Evolutionary conservation across 2,329 filamentous ascomycete genomes (phyloP).

Genomic region (Penicillium sp.): DNA sequence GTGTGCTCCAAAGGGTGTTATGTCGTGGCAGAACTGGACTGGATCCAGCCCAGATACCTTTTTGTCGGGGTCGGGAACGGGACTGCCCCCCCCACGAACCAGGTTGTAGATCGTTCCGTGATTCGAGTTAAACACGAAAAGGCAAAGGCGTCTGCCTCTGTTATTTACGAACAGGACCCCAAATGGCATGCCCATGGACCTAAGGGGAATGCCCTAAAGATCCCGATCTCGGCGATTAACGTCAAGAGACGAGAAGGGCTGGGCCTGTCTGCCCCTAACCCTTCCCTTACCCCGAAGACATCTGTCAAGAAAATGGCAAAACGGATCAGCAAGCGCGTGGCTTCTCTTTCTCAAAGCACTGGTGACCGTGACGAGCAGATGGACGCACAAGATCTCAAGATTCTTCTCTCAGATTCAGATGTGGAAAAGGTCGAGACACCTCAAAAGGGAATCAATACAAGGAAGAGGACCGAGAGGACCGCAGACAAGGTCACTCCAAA

Average conservation of each 20-base stretch:
- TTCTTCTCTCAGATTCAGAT: conserved; percentile 39
- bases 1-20: conserved; percentile 55
- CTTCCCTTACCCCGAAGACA: too few species aligned
- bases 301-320: not conserved
- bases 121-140: not conserved
- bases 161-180: conserved; percentile 31
- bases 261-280: too few species aligned
- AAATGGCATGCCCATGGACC: conserved; percentile 41
- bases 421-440: conserved; percentile 6
- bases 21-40: conserved; percentile 71
- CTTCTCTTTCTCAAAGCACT: not conserved
- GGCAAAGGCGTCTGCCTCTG: not conserved
- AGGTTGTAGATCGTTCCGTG: too few species aligned
- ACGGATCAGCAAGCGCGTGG: not conserved
- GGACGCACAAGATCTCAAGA: conserved; percentile 44
- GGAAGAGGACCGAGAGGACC: not conserved
- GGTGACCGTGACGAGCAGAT: conserved; percentile 43
- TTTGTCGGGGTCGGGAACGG: conserved; percentile 50
- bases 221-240: conserved; percentile 51
- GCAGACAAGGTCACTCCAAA: not conserved
- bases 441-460: not conserved
- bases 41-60: conserved; percentile 86
- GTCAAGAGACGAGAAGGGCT: conserved; percentile 39
- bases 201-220: conserved; percentile 37
- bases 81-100: too few species aligned